These are phyloP conservation scores for Chlamydomonas sp. DNA, from an alignment of 139 green algal genomes.

Conservation along the genomic window DNA sequence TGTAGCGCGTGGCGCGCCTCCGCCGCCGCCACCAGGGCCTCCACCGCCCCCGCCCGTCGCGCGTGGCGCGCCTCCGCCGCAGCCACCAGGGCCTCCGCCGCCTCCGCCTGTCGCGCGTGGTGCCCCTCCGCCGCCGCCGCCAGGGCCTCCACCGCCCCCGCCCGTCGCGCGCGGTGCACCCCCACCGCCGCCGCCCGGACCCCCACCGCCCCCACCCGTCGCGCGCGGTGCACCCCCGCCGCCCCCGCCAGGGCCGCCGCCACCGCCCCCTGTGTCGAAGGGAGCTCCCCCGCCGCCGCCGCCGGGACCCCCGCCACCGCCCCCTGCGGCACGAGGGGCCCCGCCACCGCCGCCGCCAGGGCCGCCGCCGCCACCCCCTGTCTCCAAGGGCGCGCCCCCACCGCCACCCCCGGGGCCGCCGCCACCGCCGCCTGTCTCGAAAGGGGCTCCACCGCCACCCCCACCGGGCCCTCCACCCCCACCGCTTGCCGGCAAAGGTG, in stretches of 20 bases:
- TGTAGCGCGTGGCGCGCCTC: not conserved
- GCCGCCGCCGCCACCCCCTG: too few relatives aligned
- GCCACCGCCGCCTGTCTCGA: not conserved
- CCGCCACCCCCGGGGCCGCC: not conserved
- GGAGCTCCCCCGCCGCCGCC: not conserved
- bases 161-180: not conserved
- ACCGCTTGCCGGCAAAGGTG: not conserved
- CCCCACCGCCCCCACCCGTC: too few relatives aligned
- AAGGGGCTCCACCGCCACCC: too few relatives aligned
- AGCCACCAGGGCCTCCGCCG: not conserved
- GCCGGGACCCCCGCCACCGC: too few relatives aligned
- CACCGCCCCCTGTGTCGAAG: not conserved
- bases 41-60: not conserved
- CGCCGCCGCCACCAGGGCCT: not conserved
- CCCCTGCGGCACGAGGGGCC: too few relatives aligned
- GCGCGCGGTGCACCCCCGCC: too few relatives aligned
- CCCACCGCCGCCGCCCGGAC: not conserved
- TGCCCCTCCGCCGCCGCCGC: not conserved
- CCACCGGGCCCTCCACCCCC: slow-evolving; percentile 6
- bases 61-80: not conserved
- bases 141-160: slow-evolving; percentile 1
- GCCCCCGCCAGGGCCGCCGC: too few relatives aligned
- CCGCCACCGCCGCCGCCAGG: too few relatives aligned
- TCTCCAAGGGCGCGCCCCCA: too few relatives aligned
- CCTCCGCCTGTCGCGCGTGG: too few relatives aligned